Base-by-base conservation (phyloP, 208 protist genomes). In the Trypanosoma mega region DNA sequence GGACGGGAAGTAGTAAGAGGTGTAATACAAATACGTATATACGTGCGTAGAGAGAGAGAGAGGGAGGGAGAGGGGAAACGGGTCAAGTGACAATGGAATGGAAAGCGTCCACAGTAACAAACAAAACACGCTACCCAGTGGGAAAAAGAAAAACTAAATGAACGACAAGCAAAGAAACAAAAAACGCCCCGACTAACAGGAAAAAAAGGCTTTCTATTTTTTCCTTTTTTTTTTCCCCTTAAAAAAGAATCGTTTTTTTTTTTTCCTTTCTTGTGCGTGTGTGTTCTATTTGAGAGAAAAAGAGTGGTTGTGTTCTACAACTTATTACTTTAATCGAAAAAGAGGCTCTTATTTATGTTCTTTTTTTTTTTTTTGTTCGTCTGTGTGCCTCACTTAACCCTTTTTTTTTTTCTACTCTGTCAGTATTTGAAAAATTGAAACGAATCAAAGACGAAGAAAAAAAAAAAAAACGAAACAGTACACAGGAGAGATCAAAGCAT, bases 381-480 rank as follows among this genome's bases (percentile, higher is more conserved):
- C 24, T 33, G 48, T n/a, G 9, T 9, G 9, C 30, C 48, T 23
- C 18, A 29, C 8, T 5, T 20, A 24, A 12, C 2, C 7, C 27
- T 29, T 33, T 33, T 34, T 51, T 51, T 14, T 27, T n/a, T n/a
- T n/a, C n/a, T n/a, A n/a, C n/a, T n/a, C n/a, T n/a, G n/a, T n/a
- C n/a, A n/a, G n/a, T n/a, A n/a, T n/a, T n/a, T 45, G 37, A 64
- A 36, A 41, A 29, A 6, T 37, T 34, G 34, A 66, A 39, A 58
- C 21, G 21, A 43, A 66, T 14, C 44, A 39, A 53, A 56, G 30
- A 33, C 12, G 12, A 63, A 63, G 2, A 68, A 68, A 33, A 68
- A 48, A 24, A 68, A 68, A 44, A 24, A 45, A 20, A 6, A 16
- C 24, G 7, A 23, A 26, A 30, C 5, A 4, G 31, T 30, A 30